Evolutionary conservation across 441 rosid species (phyloP).

Genomic region (Theobroma grandiflorum): DNA sequence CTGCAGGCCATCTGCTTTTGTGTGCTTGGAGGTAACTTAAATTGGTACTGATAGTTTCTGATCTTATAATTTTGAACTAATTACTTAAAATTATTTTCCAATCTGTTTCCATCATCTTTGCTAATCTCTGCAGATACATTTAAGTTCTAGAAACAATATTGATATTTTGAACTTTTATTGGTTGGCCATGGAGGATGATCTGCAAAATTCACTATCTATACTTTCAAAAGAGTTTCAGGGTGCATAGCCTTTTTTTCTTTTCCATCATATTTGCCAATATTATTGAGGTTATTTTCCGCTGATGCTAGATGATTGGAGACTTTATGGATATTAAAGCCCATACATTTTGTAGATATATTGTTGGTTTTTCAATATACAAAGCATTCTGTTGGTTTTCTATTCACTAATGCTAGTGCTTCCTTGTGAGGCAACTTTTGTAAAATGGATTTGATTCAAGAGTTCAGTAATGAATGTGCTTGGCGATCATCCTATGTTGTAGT

Average conservation of each 20-base stretch:
- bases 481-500: not conserved
- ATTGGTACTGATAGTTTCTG: constrained; percentile 1
- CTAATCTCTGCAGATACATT: not conserved
- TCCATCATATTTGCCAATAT: not conserved
- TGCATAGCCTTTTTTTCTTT: not conserved
- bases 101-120: not conserved
- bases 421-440: constrained; percentile 3
- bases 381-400: not conserved
- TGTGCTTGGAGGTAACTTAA: constrained; percentile 85
- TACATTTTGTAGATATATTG: not conserved
- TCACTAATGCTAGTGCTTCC: not conserved
- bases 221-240: constrained; percentile 9
- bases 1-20: constrained; percentile 86
- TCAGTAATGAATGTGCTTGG: not conserved
- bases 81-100: not conserved
- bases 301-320: not conserved
- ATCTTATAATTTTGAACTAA: not conserved
- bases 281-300: not conserved
- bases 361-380: not conserved
- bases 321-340: not conserved
- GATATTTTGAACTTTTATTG: not conserved
- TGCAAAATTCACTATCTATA: not conserved
- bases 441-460: not conserved
- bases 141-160: not conserved
- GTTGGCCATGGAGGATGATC: not conserved